Base-by-base conservation (phyloP, 768 basidiomycete species). In the Mycena rebaudengoi region DNA sequence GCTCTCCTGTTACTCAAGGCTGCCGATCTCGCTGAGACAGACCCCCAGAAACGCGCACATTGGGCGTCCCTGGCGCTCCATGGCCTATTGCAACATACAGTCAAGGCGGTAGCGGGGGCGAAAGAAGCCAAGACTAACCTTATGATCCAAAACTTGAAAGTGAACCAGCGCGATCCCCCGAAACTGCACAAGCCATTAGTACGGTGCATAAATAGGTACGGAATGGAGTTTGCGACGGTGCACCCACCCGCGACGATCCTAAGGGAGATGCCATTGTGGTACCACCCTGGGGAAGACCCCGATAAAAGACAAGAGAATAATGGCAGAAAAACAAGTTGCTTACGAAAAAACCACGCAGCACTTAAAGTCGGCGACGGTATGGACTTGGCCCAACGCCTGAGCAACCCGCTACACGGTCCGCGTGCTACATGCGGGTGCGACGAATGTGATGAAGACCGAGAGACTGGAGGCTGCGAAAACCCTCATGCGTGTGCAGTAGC, bases 211-310 rank as follows among this genome's bases (percentile, higher is more conserved):
- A 35, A 40, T 11, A 65, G 60, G 29, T 55, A 64, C 43, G 58
- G 58, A 2, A 50, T 68, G 2, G 30, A 18, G 4, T 32, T 52
- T 21, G 56, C 41, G 18, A 28, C 29, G 7, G 20, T 46, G 5
- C 12, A 18, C 25, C 46, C 43, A 12, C 8, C 37, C 23, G 13
- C 26, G 20, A 50, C 43, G 8, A 21, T 65, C 3, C 13, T 35
- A 14, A 21, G 21, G 18, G n/a, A 29, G 10, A 51, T 65, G 58
- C 66, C 66, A 11, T 26, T 67, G 29, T 67, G 66, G 66, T 30
- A 53, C 28, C 64, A 67, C 40, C 21, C 43, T 18, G 45, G 54
- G 35, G 55, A 18, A 30, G 32, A 60, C 35, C 5, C 6, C 7
- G 20, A 7, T 3, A 46, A 32, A 25, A 40, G 35, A 20, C 54